Evolutionary conservation across 805 yeast genomes (phyloP).

Genomic region (Yarrowia osloensis): DNA sequence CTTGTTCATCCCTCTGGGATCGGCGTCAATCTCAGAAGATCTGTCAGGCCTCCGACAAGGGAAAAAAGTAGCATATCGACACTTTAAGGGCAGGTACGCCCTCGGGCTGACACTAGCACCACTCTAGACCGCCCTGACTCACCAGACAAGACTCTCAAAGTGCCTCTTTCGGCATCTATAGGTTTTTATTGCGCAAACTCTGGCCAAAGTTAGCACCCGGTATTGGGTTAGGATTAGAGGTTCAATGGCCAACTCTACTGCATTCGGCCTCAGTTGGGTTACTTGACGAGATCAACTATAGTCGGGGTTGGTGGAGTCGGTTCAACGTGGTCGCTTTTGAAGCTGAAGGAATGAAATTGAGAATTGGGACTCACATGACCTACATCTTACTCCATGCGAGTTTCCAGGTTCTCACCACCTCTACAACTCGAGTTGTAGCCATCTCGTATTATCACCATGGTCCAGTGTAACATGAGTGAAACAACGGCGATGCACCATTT

Average conservation of each 20-base stretch:
- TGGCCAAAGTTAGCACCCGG: not conserved
- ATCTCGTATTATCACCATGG: not conserved
- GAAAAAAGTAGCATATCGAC: not conserved
- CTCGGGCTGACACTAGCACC: no score
- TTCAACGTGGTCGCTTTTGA: not conserved
- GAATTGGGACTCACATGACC: no score
- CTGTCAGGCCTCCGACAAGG: not conserved
- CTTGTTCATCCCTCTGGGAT: no score
- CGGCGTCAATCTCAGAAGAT: not conserved
- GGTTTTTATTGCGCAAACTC: constrained; percentile 4
- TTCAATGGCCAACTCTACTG: not conserved
- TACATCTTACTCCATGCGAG: no score
- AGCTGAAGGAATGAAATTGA: not conserved
- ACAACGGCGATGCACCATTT: not conserved
- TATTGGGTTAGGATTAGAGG: not conserved
- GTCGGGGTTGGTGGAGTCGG: not conserved
- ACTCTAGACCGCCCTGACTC: not conserved
- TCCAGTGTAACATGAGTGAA: not conserved
- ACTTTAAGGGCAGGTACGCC: no score
- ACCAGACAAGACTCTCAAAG: not conserved
- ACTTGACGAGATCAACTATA: not conserved
- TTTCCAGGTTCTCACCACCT: no score
- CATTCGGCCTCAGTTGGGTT: not conserved
- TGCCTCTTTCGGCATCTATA: constrained; percentile 1
- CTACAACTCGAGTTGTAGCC: no score